Conservation (phyloP, 1,139 yeast species). For the Zhuliangozyma blackwelliae region DNA sequence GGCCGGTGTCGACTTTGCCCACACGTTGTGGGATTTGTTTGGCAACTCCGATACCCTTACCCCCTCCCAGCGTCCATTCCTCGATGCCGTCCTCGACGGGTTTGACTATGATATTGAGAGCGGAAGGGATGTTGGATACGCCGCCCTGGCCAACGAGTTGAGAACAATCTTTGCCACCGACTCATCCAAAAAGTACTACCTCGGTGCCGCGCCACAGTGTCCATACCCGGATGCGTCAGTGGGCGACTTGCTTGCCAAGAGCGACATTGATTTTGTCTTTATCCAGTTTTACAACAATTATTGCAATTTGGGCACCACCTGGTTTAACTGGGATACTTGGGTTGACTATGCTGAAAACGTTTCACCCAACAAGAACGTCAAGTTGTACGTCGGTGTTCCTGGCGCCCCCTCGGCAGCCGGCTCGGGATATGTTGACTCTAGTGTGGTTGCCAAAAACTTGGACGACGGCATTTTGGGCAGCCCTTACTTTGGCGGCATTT, state of each 20-base stretch:
- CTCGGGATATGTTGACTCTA: slow-evolving; percentile 22
- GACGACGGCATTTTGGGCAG: slow-evolving; percentile 35
- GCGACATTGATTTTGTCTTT: slow-evolving; percentile 78
- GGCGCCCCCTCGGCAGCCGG: slow-evolving; percentile 68
- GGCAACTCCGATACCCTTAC: slow-evolving; percentile 57
- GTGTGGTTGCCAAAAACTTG: slow-evolving; percentile 16
- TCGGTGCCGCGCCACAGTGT: slow-evolving; percentile 96
- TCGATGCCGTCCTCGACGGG: slow-evolving; percentile 43
- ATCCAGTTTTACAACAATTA: slow-evolving; percentile 92
- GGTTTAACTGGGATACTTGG: slow-evolving; percentile 90
- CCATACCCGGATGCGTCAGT: slow-evolving; percentile 85
- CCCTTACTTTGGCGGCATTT: slow-evolving; percentile 72
- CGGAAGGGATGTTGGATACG: slow-evolving; percentile 49
- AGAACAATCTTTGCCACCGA: slow-evolving; percentile 54
- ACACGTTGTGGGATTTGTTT: slow-evolving; percentile 76
- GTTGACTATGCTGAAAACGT: slow-evolving; percentile 53
- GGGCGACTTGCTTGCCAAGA: slow-evolving; percentile 59
- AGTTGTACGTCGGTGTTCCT: slow-evolving; percentile 69
- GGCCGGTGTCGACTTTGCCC: slow-evolving; percentile 67
- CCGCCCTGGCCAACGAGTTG: slow-evolving; percentile 57
- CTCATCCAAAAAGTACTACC: slow-evolving; percentile 58
- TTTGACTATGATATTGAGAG: slow-evolving; percentile 46
- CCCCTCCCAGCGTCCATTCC: slow-evolving; percentile 69
- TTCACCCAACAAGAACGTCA: slow-evolving; percentile 66
- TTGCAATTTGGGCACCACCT: slow-evolving; percentile 51